Evolutionary conservation across 179 eudicot genomes (phyloP).

Genomic region (Silene noctiflora): DNA sequence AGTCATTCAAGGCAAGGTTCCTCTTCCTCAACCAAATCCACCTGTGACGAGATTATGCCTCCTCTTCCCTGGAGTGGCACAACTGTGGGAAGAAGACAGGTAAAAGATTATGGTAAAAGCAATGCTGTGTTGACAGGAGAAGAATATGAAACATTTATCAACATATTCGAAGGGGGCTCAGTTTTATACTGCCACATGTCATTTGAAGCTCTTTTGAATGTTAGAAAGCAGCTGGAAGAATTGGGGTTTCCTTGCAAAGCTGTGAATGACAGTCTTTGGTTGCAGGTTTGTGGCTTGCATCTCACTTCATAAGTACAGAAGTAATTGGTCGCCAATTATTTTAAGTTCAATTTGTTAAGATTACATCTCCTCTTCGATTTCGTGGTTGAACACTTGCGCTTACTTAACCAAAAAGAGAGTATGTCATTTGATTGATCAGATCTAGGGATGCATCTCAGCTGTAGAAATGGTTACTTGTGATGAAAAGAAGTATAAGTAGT

Average conservation of each 20-base stretch:
- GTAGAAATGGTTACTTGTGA: neutral
- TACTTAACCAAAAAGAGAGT: neutral
- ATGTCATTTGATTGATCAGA: neutral
- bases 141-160: conserved; percentile 80
- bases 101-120: conserved; percentile 48
- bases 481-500: neutral
- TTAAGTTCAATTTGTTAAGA: neutral
- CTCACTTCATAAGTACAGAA: neutral
- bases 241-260: conserved; percentile 97
- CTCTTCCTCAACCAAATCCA: conserved; percentile 42
- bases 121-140: conserved; percentile 58
- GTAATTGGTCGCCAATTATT: neutral
- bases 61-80: conserved; percentile 90
- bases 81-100: conserved; percentile 75
- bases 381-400: neutral
- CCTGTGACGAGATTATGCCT: conserved; percentile 49
- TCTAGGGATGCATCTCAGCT: neutral
- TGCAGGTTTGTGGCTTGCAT: conserved; percentile 62
- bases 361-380: neutral
- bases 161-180: conserved; percentile 92
- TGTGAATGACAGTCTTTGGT: conserved; percentile 93
- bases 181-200: conserved; percentile 90
- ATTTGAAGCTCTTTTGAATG: conserved; percentile 88
- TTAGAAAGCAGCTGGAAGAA: conserved; percentile 95
- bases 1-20: conserved; percentile 49